Conservation (phyloP, 179 eudicot genomes). For the Sideroxylon spinosum region DNA sequence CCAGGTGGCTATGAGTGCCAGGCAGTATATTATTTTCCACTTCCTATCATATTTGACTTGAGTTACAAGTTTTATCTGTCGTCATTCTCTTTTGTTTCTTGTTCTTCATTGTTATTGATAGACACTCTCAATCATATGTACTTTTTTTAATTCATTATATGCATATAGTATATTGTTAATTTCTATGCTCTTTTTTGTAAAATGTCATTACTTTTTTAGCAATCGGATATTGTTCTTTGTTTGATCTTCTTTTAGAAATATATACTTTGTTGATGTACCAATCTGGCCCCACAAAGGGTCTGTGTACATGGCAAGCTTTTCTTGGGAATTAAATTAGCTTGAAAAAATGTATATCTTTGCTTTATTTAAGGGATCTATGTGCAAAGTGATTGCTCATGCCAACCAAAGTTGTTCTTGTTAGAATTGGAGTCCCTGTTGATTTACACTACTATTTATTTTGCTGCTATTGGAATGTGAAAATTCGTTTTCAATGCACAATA, state of each 20-base stretch:
- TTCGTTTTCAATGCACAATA: slow-evolving; percentile 6
- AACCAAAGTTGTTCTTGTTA: background rate
- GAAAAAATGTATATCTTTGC: background rate
- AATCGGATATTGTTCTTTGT: background rate
- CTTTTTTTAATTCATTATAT: background rate
- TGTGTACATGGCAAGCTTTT: slow-evolving; percentile 20
- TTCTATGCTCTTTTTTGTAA: slow-evolving; percentile 16
- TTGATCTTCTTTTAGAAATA: slow-evolving; percentile 14
- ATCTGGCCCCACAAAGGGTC: slow-evolving; percentile 19
- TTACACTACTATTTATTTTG: slow-evolving; percentile 2
- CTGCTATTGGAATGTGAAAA: no score
- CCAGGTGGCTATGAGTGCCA: slow-evolving; percentile 69
- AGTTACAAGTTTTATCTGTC: background rate
- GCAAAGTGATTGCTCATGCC: background rate
- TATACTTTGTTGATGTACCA: slow-evolving; percentile 12
- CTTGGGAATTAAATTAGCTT: slow-evolving; percentile 12
- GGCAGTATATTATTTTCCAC: background rate
- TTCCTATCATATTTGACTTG: no score
- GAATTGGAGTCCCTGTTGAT: background rate
- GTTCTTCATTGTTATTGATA: slow-evolving; percentile 9
- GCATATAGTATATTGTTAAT: slow-evolving; percentile 15
- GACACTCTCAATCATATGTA: slow-evolving; percentile 17
- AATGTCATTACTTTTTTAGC: background rate
- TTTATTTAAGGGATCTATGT: slow-evolving; percentile 18
- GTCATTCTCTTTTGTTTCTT: slow-evolving; percentile 11